Conservation (phyloP, 1,139 yeast genomes). For the Saccharomyces hybrid region DNA sequence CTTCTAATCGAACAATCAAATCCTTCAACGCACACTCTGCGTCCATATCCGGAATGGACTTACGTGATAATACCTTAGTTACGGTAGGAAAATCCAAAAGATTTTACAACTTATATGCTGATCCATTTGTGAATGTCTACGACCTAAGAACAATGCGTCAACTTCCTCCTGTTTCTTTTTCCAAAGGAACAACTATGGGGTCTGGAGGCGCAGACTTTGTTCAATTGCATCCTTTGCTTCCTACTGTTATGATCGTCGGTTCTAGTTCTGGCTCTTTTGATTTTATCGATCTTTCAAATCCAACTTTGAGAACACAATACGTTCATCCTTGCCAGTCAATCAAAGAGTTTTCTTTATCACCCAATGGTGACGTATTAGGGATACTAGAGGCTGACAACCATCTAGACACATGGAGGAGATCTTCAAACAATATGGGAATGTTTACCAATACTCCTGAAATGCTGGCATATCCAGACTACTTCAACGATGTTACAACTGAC, state of each 20-base stretch:
- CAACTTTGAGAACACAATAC: slow-evolving; percentile 52
- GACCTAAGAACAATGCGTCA: slow-evolving; percentile 72
- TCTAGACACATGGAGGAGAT: slow-evolving; percentile 61
- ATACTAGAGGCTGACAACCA: slow-evolving; percentile 59
- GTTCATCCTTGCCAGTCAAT: slow-evolving; percentile 49
- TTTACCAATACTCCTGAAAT: slow-evolving; percentile 35
- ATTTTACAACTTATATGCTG: slow-evolving; percentile 46
- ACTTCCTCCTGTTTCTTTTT: slow-evolving; percentile 71
- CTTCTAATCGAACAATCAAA: slow-evolving; percentile 45
- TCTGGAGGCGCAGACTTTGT: slow-evolving; percentile 87
- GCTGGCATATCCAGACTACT: slow-evolving; percentile 33
- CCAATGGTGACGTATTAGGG: slow-evolving; percentile 73
- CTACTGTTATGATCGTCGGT: slow-evolving; percentile 69
- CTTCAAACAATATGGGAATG: slow-evolving; percentile 16
- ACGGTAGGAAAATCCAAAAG: slow-evolving; percentile 77
- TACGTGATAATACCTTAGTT: slow-evolving; percentile 66
- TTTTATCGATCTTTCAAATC: slow-evolving; percentile 75
- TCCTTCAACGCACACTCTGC: slow-evolving; percentile 69
- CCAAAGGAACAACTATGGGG: slow-evolving; percentile 28
- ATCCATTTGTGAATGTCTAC: slow-evolving; percentile 76
- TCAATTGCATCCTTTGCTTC: slow-evolving; percentile 76
- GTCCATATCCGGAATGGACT: slow-evolving; percentile 66
- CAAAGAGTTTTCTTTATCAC: slow-evolving; percentile 55
- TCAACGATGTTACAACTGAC: slow-evolving; percentile 28
- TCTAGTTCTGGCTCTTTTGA: slow-evolving; percentile 78